Conservation (phyloP, 139 green algal genomes). For the Chlamydomonas sphaeroides region DNA sequence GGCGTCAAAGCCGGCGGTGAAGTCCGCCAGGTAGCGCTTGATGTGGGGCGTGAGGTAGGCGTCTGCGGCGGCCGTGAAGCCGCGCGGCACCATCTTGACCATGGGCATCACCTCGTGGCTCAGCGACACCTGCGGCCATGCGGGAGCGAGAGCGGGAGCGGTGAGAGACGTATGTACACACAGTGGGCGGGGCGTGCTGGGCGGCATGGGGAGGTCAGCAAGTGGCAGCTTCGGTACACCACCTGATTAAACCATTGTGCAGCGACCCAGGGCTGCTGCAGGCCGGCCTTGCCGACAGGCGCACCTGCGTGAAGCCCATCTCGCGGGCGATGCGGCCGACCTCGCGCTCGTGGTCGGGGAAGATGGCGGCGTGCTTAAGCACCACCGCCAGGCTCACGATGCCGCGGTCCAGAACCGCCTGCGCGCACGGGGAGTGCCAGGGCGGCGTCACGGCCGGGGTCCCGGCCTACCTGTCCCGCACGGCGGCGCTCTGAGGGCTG, state of each 20-base stretch:
- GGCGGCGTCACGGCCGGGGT: too few species aligned
- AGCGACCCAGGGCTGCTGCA: too few species aligned
- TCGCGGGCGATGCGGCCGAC: conserved; percentile 76
- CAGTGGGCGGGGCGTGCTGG: too few species aligned
- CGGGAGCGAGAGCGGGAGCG: too few species aligned
- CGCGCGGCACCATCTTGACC: conserved; percentile 97
- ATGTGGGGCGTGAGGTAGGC: conserved; percentile 97
- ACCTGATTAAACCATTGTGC: too few species aligned
- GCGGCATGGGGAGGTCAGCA: too few species aligned
- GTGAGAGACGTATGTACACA: too few species aligned
- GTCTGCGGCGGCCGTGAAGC: conserved; percentile 95
- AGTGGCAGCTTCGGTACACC: too few species aligned
- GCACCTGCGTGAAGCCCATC: conserved; percentile 85
- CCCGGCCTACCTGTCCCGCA: too few species aligned
- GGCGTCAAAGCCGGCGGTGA: conserved; percentile 87
- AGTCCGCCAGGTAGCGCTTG: conserved; percentile 72
- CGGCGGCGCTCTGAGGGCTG: too few species aligned
- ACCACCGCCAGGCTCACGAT: conserved; percentile 91
- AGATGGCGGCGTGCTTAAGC: conserved; percentile 94
- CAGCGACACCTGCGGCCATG: conserved; percentile 33
- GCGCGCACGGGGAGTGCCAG: too few species aligned
- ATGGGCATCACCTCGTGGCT: conserved; percentile 89
- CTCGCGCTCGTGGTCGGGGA: conserved; percentile 85
- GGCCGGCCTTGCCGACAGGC: too few species aligned
- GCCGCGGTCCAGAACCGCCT: conserved; percentile 73